Base-by-base conservation (phyloP, 768 basidiomycete genomes). In the Suillus ampliporus region DNA sequence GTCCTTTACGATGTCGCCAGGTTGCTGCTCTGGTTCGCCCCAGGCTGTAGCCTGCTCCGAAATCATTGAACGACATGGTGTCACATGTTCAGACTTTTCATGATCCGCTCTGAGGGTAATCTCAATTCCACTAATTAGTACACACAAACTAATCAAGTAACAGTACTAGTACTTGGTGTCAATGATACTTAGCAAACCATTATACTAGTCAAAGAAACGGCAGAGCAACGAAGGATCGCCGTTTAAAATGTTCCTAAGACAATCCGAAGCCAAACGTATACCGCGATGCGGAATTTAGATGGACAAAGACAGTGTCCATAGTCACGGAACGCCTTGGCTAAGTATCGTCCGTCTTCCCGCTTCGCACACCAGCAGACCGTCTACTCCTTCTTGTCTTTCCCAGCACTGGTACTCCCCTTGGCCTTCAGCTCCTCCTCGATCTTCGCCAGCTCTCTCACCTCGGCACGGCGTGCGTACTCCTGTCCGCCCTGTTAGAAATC, bases 401-500 rank as follows among this genome's bases (percentile, higher is more conserved):
- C 71, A 15, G 63, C 46, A 46, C 57, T 64, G 19, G 61, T 37
- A 26, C 21, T 51, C 9, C n/a, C 66, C 62, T 68, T 71, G 60
- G 67, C 71, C 59, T 71, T 72, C 28, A 66, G 62, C 38, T 71
- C 72, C 61, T 78, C 80, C 46, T 82, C 76, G 31, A 82, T 47
- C 56, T 70, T 76, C 31, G 71, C 72, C 64, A 79, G 67, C 59
- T 80, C 81, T 66, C 67, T 75, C 63, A 72, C 83, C 69, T 91
- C 91, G 53, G 78, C 65, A 34, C 90, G 86, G 63, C 79, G 81
- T 34, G 91, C 91, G 71, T 90, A 95, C 79, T 93, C 94, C 71
- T 95, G 93, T 23, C 94, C 94, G 60, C 86, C 89, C 89, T 95
- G 78, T 58, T n/a, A 51, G 63, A 65, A 60, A 62, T 64, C 65